A percentile compares a stretch with the other conserved stretches of the same genome.
phyloP scores from a whole-genome alignment of 306 rosid genomes.

The Cicer yamashitae region DNA sequence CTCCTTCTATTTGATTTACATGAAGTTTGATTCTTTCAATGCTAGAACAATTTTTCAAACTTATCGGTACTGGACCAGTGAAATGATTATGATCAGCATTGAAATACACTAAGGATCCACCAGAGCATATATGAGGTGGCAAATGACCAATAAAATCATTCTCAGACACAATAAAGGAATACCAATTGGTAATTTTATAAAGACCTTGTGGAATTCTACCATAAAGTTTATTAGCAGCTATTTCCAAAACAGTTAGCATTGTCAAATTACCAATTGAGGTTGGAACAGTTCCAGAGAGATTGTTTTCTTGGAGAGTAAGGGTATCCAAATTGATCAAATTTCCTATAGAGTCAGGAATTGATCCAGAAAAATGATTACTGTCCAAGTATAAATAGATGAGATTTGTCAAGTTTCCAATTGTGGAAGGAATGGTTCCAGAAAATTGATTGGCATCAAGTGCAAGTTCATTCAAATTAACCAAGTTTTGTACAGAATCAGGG shows the following conservation, averaged over 20 bases:
- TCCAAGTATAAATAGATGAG: constrained; percentile 1
- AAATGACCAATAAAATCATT: constrained; percentile 44
- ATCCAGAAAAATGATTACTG: constrained; percentile 28
- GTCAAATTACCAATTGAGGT: constrained; percentile 43
- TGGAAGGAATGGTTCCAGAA: constrained; percentile 45
- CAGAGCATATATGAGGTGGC: constrained; percentile 41
- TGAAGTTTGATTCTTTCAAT: constrained; percentile 44
- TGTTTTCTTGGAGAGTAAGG: constrained; percentile 38
- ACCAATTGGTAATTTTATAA: constrained; percentile 15
- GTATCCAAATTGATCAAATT: constrained; percentile 24
- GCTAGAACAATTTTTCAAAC: constrained; percentile 43
- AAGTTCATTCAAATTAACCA: constrained; percentile 30
- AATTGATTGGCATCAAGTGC: background rate
- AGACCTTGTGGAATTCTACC: constrained; percentile 39
- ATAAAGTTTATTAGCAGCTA: constrained; percentile 40
- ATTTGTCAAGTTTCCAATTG: constrained; percentile 46
- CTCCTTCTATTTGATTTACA: constrained; percentile 47
- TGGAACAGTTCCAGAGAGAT: constrained; percentile 48
- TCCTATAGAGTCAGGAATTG: constrained; percentile 49
- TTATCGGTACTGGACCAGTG: constrained; percentile 42
- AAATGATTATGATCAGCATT: constrained; percentile 18
- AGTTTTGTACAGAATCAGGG: constrained; percentile 32
- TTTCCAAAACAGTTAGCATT: constrained; percentile 1
- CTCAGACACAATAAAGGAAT: background rate
- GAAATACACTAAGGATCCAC: background rate